Conservation (phyloP, 805 yeast genomes). For the Sugiyamaella marilandica region DNA sequence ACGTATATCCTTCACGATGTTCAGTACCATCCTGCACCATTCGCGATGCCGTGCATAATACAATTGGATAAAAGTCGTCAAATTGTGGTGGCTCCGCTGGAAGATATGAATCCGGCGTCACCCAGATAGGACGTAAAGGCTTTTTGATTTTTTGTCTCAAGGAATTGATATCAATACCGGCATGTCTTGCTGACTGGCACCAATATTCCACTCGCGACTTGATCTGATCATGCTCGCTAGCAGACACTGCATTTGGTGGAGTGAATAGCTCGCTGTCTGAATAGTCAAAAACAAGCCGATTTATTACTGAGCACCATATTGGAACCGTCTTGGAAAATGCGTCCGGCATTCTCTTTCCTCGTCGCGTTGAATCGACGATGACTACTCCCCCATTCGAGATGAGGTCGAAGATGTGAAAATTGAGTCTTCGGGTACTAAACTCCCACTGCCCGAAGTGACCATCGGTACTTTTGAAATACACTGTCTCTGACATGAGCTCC, state of each 20-base stretch:
- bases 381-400: conserved; percentile 30
- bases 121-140: conserved; percentile 66
- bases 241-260: conserved; percentile 52
- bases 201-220: conserved; percentile 43
- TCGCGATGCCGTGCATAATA: conserved; percentile 59
- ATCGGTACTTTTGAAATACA: conserved; percentile 86
- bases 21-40: conserved; percentile 56
- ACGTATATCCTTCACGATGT: conserved; percentile 45
- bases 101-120: conserved; percentile 48
- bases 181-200: conserved; percentile 39
- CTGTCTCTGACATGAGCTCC: conserved; percentile 37
- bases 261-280: conserved; percentile 35
- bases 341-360: conserved; percentile 84
- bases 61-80: conserved; percentile 39
- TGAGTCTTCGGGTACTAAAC: conserved; percentile 67
- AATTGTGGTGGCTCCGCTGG: conserved; percentile 35
- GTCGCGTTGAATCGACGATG: conserved; percentile 77
- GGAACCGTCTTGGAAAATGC: conserved; percentile 84
- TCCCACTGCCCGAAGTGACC: conserved; percentile 84
- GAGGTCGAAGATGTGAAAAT: conserved; percentile 60
- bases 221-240: conserved; percentile 54
- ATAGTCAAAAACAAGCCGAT: conserved; percentile 45
- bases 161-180: conserved; percentile 39
- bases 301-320: conserved; percentile 83
- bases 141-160: conserved; percentile 37